Base-by-base conservation (phyloP, 495 filamentous ascomycete species). In the Penicillium taxi region DNA sequence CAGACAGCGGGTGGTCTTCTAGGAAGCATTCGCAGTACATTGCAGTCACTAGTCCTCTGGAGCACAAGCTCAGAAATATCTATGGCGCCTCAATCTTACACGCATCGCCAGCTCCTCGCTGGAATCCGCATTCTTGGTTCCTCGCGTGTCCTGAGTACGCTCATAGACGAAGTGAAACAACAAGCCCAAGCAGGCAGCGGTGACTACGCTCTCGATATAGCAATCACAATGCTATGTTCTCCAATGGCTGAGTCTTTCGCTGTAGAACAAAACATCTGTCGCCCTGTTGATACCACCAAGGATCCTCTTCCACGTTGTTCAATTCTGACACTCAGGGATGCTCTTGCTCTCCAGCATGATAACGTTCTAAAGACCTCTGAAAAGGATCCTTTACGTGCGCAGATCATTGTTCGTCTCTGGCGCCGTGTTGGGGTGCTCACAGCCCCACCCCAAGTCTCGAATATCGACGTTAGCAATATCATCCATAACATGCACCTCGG, bases 1-100 rank as follows among this genome's bases (percentile, higher is more conserved):
- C 67, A 75, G 12, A 52, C 71, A 0, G 64, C 65, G 26, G 80
- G 78, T 11, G 82, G 84, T 2, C 54, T 91, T 3, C 43, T 66
- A 2, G 67, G 69, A n/a, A 70, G 74, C 18, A 55, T 93, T 29
- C 69, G 81, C 23, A 65, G 73, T 33, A 78, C 79, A 1, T 63
- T 94, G 6, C 78, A 82, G 32, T 66, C 67, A 4, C 73, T 95
- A 0, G 64, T 83, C 1, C 61, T 78, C 12, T 96, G 90, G 91
- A 78, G 72, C 26, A 61, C 80, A 3, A 72, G 76, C 35, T 72
- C 75, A 0, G 73, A 74, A 6, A 66, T 82, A 14, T 79, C 70
- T 41, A 73, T 74, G 39, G 74, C 80, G 24, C 82, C 86, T 6
- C 75, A 82, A 1, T 70, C 72, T 9, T 96, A 94, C 59, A 86